A percentile compares a stretch with the other conserved stretches of the same genome.
These are phyloP conservation scores for Trametes sanguinea DNA, from an alignment of 768 basidiomycete species.

Conservation along the genomic window DNA sequence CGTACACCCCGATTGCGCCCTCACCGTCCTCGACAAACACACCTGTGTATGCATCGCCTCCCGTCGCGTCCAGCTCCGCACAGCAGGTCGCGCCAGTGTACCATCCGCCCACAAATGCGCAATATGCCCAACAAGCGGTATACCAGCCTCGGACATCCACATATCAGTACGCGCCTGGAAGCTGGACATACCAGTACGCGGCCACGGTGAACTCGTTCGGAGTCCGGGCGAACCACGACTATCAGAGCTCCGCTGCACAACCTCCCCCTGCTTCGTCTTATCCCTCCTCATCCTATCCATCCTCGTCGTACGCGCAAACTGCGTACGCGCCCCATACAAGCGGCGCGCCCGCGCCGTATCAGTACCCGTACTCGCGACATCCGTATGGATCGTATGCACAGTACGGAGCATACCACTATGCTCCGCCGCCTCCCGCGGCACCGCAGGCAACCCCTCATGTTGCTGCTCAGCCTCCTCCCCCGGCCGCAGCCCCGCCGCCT, in stretches of 20 bases:
- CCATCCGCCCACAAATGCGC: constrained; percentile 18
- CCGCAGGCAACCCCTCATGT: not conserved
- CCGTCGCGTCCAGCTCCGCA: constrained; percentile 16
- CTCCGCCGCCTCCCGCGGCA: not conserved
- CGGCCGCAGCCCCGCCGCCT: not conserved
- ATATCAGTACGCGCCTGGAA: constrained; percentile 28
- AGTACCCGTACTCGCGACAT: constrained; percentile 7
- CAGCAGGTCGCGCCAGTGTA: constrained; percentile 24
- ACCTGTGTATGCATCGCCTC: not conserved
- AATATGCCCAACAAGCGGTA: not conserved
- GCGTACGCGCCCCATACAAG: not conserved
- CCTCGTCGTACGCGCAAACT: not conserved
- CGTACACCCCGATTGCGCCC: constrained; percentile 18
- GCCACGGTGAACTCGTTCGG: no score
- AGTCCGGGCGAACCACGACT: no score
- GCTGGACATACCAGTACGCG: constrained; percentile 37
- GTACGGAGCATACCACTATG: not conserved
- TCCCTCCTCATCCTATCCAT: not conserved
- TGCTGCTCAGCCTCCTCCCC: not conserved
- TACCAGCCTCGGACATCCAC: constrained; percentile 13
- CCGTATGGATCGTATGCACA: not conserved
- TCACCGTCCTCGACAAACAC: constrained; percentile 24
- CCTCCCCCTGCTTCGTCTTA: constrained; percentile 12
- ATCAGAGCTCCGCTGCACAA: no score
- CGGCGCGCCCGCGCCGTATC: not conserved